These are phyloP conservation scores for Penicillium sumatraense DNA, from an alignment of 2,329 filamentous ascomycete genomes.

Conservation along the genomic window DNA sequence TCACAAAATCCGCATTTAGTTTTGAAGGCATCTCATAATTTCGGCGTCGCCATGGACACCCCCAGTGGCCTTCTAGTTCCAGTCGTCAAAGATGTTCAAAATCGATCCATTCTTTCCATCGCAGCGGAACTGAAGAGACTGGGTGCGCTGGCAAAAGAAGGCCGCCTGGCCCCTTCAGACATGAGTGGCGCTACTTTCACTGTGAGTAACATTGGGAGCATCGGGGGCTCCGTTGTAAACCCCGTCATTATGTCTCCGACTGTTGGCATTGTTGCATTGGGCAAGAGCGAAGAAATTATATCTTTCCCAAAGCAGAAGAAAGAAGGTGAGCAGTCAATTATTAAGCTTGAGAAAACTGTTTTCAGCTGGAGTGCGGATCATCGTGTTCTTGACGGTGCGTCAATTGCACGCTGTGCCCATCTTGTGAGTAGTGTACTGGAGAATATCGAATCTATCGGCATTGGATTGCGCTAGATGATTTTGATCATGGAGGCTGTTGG, in stretches of 20 bases:
- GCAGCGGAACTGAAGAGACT: background rate
- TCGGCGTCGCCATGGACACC: conserved; percentile 2
- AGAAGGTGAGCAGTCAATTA: background rate
- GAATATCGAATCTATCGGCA: background rate
- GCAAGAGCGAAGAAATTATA: conserved; percentile 1
- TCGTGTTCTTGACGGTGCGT: conserved; percentile 3
- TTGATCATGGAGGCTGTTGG: background rate
- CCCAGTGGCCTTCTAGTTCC: background rate
- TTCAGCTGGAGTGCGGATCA: conserved; percentile 5
- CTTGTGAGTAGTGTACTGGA: background rate
- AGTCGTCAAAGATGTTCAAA: conserved; percentile 6
- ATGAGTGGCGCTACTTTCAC: conserved; percentile 2
- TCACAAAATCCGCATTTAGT: background rate
- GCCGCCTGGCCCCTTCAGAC: background rate
- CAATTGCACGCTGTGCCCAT: background rate
- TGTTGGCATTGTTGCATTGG: conserved; percentile 2
- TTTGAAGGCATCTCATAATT: conserved; percentile 3
- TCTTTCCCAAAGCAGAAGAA: background rate
- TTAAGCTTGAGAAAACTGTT: background rate
- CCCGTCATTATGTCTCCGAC: background rate
- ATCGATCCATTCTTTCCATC: conserved; percentile 1
- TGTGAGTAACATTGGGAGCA: conserved; percentile 4
- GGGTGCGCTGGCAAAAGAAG: background rate
- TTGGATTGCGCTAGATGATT: background rate
- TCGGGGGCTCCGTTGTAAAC: background rate